Evolutionary conservation across 1,284 basidiomycete species (phyloP).

Genomic region (Coniferiporia weirii): DNA sequence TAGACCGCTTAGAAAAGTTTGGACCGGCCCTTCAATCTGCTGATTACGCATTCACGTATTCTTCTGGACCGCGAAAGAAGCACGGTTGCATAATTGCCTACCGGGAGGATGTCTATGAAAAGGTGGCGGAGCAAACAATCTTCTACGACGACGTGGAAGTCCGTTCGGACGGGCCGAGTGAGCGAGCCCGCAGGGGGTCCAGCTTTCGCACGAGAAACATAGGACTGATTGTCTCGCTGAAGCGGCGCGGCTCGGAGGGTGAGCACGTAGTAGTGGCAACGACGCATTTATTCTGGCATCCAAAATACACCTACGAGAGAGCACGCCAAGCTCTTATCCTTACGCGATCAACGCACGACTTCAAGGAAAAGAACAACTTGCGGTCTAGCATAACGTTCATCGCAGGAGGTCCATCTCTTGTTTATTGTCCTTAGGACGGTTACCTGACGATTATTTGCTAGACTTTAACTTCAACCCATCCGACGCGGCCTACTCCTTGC

Average conservation of each 20-base stretch:
- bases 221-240: constrained; percentile 67
- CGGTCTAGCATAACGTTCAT: constrained; percentile 73
- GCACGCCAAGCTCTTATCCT: constrained; percentile 71
- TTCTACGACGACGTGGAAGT: constrained; percentile 65
- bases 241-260: constrained; percentile 33
- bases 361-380: constrained; percentile 45
- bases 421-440: neutral
- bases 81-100: constrained; percentile 84
- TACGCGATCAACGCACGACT: constrained; percentile 57
- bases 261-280: constrained; percentile 72
- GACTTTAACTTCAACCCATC: constrained; percentile 92
- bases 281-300: constrained; percentile 93
- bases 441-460: constrained; percentile 27
- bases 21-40: constrained; percentile 22
- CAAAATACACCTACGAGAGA: constrained; percentile 84
- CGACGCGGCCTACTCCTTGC: constrained; percentile 82
- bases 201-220: constrained; percentile 83
- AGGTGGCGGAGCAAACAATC: constrained; percentile 42
- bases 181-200: constrained; percentile 43
- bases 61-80: constrained; percentile 54
- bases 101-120: constrained; percentile 46
- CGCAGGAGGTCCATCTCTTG: constrained; percentile 61
- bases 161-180: constrained; percentile 32
- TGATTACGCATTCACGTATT: constrained; percentile 26
- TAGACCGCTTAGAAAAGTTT: constrained; percentile 62